Evolutionary conservation across 108 stramenopile genomes (phyloP).

Genomic region (Cylindrotheca closterium): DNA sequence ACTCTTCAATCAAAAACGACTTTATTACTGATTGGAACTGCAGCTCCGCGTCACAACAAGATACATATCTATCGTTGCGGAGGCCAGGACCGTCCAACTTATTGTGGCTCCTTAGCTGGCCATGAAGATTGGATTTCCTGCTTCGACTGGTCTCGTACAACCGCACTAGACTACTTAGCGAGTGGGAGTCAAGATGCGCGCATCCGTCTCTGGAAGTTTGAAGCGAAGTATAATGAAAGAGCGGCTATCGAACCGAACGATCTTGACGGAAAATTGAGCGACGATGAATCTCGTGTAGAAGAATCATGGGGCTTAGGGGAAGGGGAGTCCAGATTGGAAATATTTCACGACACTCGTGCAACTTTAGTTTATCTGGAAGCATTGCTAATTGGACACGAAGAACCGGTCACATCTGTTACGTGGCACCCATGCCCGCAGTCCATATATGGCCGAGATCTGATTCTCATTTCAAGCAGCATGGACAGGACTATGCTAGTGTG

Average conservation of each 20-base stretch:
- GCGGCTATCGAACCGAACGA: conserved; percentile 18
- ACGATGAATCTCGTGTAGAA: conserved; percentile 52
- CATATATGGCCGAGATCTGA: conserved; percentile 42
- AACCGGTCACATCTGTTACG: conserved; percentile 66
- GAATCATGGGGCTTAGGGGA: conserved; percentile 60
- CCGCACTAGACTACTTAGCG: conserved; percentile 46
- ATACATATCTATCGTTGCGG: conserved; percentile 54
- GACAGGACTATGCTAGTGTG: conserved; percentile 84
- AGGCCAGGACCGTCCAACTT: conserved; percentile 13
- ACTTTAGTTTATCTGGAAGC: conserved; percentile 78
- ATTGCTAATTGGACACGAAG: conserved; percentile 84
- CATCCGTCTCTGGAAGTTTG: conserved; percentile 85
- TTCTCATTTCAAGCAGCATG: conserved; percentile 81
- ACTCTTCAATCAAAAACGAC: conserved; percentile 9
- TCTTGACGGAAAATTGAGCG: conserved; percentile 42
- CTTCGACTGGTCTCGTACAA: conserved; percentile 51
- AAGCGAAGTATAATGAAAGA: conserved; percentile 15
- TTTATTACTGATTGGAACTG: conserved; percentile 63
- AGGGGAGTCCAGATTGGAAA: conserved; percentile 67
- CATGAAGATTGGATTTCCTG: conserved; percentile 89
- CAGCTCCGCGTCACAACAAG: conserved; percentile 76
- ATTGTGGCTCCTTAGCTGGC: conserved; percentile 56
- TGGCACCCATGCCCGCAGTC: conserved; percentile 56
- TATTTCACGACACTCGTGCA: conserved; percentile 24
- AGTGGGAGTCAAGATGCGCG: conserved; percentile 82